Base-by-base conservation (phyloP, 768 basidiomycete species). In the Serendipita sp. region DNA sequence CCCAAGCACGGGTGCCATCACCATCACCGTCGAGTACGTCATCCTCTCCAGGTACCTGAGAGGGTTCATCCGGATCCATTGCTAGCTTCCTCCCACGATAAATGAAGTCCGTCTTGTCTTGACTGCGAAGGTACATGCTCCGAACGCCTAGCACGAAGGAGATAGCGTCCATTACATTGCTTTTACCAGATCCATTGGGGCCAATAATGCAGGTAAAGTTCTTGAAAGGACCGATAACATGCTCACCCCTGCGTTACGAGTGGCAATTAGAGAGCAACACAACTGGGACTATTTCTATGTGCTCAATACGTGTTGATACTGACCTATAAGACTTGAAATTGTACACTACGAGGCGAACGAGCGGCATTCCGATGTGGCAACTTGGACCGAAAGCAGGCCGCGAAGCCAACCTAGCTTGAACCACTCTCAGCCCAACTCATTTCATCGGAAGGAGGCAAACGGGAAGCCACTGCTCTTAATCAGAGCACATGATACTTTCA, bases 111-210 rank as follows among this genome's bases (percentile, higher is more conserved):
- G 91, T 94, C 30, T 98, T 78, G 70, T 97, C 93, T 51, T 90
- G 91, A 71, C 89, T 92, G 53, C 95, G 82, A 38, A 99, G 80
- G 68, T 96, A 92, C 1, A 86, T 88, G 67, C 90, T 93, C 78
- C 94, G 92, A 34, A 98, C 88, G 35, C 96, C 96, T 3, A 99
- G 85, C 7, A 98, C 96, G 73, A 99, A 98, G 2, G 96, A 98
- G 68, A 99, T 97, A 63, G 96, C 96, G 73, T 99, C 96, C 96
- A 98, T 98, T 65, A 98, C 83, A 73, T 99, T 99, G 8, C 92
- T 95, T 73, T 99, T 98, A 66, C 96, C 96, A 0, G 95, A 92
- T 65, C 96, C 95, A 86, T 99, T 98, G 41, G 96, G 95, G 24
- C 96, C 96, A 70, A 99, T 97, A 64, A 97, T 81, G 10, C 92